A percentile compares a stretch with the other conserved stretches of the same genome.
Conservation (phyloP, 345 rosid species). For the Eucalyptus albens region DNA sequence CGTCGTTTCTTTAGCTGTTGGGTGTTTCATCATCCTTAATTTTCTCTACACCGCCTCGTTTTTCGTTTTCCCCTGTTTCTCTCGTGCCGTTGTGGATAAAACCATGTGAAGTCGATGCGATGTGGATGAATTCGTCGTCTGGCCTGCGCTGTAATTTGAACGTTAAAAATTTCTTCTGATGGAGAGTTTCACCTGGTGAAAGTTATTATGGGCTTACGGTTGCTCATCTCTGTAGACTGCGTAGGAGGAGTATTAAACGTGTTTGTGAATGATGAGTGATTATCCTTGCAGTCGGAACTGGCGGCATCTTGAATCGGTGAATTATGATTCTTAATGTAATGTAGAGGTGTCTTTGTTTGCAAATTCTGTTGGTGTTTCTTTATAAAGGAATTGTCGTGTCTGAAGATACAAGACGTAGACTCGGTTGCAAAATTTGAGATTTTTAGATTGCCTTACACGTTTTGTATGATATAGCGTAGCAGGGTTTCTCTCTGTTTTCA, state of each 20-base stretch:
- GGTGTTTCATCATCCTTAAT: neutral
- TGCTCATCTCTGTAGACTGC: neutral
- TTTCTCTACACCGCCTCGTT: neutral
- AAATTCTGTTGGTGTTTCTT: neutral
- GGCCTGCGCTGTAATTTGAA: neutral
- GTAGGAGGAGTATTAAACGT: neutral
- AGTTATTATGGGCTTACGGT: neutral
- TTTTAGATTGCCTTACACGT: neutral
- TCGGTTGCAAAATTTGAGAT: neutral
- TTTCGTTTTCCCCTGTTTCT: neutral
- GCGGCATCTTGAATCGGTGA: neutral
- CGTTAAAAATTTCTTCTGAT: neutral
- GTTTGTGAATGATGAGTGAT: neutral
- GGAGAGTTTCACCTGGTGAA: neutral
- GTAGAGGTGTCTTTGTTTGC: neutral
- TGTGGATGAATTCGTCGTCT: neutral
- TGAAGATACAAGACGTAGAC: neutral
- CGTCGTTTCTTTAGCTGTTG: neutral
- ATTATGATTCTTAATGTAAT: neutral
- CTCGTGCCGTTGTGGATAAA: neutral
- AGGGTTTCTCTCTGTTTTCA: neutral
- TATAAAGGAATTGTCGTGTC: neutral
- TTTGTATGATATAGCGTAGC: neutral
- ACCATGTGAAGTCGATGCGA: neutral
- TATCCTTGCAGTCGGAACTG: neutral